phyloP scores from a whole-genome alignment of 345 rosid species.

The Excoecaria agallocha region DNA sequence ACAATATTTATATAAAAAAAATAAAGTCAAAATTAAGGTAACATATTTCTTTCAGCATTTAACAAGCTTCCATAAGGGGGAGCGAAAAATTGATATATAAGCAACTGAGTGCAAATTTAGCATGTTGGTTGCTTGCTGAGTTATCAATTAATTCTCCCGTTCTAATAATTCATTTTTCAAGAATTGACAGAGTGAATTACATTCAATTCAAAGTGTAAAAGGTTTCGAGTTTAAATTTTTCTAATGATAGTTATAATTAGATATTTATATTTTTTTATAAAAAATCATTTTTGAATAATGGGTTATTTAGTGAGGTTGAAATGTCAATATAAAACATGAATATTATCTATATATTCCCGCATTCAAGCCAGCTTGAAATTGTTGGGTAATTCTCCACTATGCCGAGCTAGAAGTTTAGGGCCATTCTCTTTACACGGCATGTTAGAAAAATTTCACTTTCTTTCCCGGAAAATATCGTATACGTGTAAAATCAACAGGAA shows the following conservation, averaged over 20 bases:
- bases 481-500: no score
- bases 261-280: no score
- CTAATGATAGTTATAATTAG: no score
- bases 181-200: no score
- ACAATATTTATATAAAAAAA: not conserved
- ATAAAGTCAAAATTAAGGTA: not conserved
- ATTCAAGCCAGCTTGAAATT: not conserved
- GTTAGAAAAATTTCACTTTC: not conserved
- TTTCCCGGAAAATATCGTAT: not conserved
- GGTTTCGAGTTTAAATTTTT: no score
- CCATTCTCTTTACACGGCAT: not conserved
- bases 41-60: not conserved
- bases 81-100: slow-evolving; percentile 2
- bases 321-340: not conserved
- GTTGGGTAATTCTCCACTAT: not conserved
- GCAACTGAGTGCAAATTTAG: not conserved
- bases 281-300: not conserved
- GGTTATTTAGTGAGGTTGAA: not conserved
- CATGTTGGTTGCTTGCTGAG: not conserved
- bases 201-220: no score
- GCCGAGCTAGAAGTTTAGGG: not conserved
- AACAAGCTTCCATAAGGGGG: not conserved
- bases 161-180: no score
- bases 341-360: not conserved
- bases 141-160: not conserved